These are phyloP conservation scores for Pestalotiopsis fici DNA, from an alignment of 2,329 filamentous ascomycete species.

Conservation along the genomic window DNA sequence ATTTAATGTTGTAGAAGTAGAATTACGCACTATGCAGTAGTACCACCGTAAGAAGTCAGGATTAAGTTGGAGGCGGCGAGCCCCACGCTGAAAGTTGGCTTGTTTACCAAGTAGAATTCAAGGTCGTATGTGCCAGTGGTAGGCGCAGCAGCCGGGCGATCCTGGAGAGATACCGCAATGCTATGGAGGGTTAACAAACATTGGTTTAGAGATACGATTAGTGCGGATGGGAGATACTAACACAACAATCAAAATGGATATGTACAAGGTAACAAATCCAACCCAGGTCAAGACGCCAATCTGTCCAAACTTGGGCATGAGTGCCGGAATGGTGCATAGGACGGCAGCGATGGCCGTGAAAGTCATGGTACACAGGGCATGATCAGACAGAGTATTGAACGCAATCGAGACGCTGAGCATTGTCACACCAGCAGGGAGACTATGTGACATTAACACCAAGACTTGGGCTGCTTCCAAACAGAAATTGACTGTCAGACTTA, in stretches of 20 bases:
- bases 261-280: slow-evolving; percentile 30
- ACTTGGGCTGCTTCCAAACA: neutral
- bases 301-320: slow-evolving; percentile 25
- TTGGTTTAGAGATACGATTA: slow-evolving; percentile 5
- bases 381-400: slow-evolving; percentile 39
- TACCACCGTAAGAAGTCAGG: slow-evolving; percentile 36
- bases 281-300: slow-evolving; percentile 34
- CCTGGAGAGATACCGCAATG: slow-evolving; percentile 30
- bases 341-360: slow-evolving; percentile 37
- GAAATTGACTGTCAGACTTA: neutral
- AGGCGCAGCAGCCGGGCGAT: slow-evolving; percentile 25
- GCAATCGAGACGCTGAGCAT: slow-evolving; percentile 42
- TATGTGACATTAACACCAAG: neutral
- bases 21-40: slow-evolving; percentile 28
- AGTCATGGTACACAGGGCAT: slow-evolving; percentile 39
- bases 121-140: slow-evolving; percentile 20
- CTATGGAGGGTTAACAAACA: slow-evolving; percentile 10
- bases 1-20: neutral
- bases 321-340: slow-evolving; percentile 18
- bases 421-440: slow-evolving; percentile 33
- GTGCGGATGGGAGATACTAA: neutral
- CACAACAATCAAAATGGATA: slow-evolving; percentile 27
- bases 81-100: slow-evolving; percentile 29
- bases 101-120: slow-evolving; percentile 28
- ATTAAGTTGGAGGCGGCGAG: slow-evolving; percentile 32